phyloP scores from a whole-genome alignment of 1,284 basidiomycete species.

The Pseudozyma pruni region DNA sequence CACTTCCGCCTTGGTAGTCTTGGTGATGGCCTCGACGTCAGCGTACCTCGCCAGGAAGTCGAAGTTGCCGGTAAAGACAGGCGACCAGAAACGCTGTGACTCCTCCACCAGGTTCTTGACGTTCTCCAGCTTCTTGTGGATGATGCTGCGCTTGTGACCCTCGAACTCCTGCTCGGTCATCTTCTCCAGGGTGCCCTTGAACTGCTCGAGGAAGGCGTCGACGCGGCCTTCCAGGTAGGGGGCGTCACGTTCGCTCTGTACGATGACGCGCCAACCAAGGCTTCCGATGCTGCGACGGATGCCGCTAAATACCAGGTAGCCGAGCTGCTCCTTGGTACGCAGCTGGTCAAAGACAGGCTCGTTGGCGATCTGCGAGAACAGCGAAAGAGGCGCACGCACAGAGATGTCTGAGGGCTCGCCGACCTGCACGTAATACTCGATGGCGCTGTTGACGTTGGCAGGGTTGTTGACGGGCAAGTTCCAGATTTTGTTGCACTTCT shows the following conservation, averaged over 20 bases:
- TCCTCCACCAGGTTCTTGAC: slow-evolving; percentile 66
- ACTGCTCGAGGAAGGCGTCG: slow-evolving; percentile 82
- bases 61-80: slow-evolving; percentile 73
- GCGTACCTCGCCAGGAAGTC: slow-evolving; percentile 72
- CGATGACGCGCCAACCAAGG: slow-evolving; percentile 83
- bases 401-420: slow-evolving; percentile 58
- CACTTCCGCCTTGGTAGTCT: slow-evolving; percentile 81
- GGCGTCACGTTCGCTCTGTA: slow-evolving; percentile 88
- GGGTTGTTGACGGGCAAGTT: slow-evolving; percentile 80
- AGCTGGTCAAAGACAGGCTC: slow-evolving; percentile 94
- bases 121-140: slow-evolving; percentile 63
- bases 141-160: slow-evolving; percentile 57
- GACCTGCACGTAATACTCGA: slow-evolving; percentile 68
- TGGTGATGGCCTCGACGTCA: slow-evolving; percentile 76
- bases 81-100: slow-evolving; percentile 70
- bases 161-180: slow-evolving; percentile 61
- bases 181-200: slow-evolving; percentile 71
- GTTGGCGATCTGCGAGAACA: slow-evolving; percentile 64
- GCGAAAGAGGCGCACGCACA: slow-evolving; percentile 55
- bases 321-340: slow-evolving; percentile 95
- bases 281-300: slow-evolving; percentile 70
- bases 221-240: slow-evolving; percentile 88
- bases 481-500: slow-evolving; percentile 80
- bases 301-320: slow-evolving; percentile 73
- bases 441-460: slow-evolving; percentile 83